Evolutionary conservation across 345 rosid species (phyloP).

Genomic region (Melastoma malabathricum): DNA sequence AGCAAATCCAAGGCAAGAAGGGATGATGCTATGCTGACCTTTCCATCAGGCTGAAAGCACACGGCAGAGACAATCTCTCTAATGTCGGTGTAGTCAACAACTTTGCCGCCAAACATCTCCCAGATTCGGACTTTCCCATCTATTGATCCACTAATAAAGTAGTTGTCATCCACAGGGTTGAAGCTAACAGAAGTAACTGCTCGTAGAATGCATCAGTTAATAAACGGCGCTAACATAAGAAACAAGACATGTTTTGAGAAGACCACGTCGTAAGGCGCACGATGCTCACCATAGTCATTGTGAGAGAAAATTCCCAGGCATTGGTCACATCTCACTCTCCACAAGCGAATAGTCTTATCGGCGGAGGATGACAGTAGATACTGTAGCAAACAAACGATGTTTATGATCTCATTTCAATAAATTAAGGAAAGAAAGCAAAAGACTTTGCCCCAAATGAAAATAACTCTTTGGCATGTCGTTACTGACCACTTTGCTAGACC

Average conservation of each 20-base stretch:
- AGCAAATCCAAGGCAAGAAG: too few species aligned
- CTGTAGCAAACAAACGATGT: constrained; percentile 13
- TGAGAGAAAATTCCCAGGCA: constrained; percentile 48
- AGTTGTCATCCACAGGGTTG: constrained; percentile 37
- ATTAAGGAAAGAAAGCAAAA: not conserved
- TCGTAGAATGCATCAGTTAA: not conserved
- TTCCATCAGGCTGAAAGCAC: constrained; percentile 49
- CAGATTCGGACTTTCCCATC: constrained; percentile 69
- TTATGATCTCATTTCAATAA: too few species aligned
- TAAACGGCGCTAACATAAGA: too few species aligned
- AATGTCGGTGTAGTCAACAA: constrained; percentile 50
- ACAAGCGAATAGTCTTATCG: constrained; percentile 52
- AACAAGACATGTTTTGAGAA: not conserved
- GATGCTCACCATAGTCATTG: constrained; percentile 44
- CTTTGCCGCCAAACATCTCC: constrained; percentile 38
- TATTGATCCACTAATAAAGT: constrained; percentile 45
- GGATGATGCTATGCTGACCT: constrained; percentile 6
- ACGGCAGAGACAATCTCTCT: constrained; percentile 69
- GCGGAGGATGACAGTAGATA: constrained; percentile 54
- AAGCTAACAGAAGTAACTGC: constrained; percentile 40
- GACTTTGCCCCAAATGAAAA: not conserved
- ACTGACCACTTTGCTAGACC: constrained; percentile 72
- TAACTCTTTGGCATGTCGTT: not conserved
- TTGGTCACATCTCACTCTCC: constrained; percentile 37
- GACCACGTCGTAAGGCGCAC: not conserved